Conservation (phyloP, 768 basidiomycete species). For the Erythrobasidium yunnanense region DNA sequence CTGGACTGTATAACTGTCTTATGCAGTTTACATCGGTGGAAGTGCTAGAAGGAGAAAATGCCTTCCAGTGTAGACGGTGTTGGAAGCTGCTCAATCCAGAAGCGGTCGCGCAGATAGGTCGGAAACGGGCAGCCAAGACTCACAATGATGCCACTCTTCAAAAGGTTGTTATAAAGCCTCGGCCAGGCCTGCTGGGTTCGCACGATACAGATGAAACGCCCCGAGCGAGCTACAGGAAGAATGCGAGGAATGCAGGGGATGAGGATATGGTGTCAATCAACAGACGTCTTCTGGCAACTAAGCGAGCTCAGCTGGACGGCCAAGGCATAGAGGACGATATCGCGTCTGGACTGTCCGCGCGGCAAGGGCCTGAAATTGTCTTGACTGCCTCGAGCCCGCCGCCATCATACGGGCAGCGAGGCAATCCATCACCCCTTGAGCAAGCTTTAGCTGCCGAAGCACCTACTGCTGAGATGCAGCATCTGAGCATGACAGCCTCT, state of each 20-base stretch:
- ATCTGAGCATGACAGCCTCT: not conserved
- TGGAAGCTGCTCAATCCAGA: conserved; percentile 70
- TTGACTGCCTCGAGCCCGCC: too few relatives aligned
- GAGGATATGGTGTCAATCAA: conserved; percentile 5
- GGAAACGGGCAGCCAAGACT: conserved; percentile 31
- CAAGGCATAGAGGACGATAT: too few relatives aligned
- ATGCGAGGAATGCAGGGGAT: not conserved
- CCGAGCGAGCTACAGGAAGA: not conserved
- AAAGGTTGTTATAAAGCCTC: too few relatives aligned
- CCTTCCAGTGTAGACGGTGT: conserved; percentile 82
- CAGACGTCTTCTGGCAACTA: not conserved
- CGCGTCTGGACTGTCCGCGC: too few relatives aligned
- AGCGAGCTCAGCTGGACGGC: conserved; percentile 1
- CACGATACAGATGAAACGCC: not conserved
- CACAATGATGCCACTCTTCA: too few relatives aligned
- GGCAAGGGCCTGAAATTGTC: too few relatives aligned
- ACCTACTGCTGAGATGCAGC: too few relatives aligned
- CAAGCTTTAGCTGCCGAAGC: too few relatives aligned
- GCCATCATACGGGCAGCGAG: too few relatives aligned
- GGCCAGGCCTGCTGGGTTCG: too few relatives aligned
- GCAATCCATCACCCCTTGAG: too few relatives aligned
- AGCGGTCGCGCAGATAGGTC: conserved; percentile 21
- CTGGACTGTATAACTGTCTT: conserved; percentile 54
- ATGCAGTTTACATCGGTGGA: conserved; percentile 87
- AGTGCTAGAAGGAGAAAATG: conserved; percentile 82